Base-by-base conservation (phyloP, 345 rosid genomes). In the Pistacia vera region DNA sequence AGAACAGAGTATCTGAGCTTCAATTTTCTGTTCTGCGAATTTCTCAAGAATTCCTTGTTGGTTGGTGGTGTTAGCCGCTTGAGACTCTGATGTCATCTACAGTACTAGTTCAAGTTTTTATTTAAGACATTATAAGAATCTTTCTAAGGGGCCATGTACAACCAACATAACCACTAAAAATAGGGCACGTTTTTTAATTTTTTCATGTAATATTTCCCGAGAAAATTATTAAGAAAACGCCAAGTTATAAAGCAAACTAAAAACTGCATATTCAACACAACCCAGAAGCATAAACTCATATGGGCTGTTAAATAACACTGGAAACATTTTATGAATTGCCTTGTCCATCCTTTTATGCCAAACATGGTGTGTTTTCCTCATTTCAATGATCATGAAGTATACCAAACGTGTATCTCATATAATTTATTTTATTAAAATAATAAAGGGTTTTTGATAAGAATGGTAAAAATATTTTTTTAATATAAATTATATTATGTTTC, bases 11-110 rank as follows among this genome's bases (percentile, higher is more conserved):
- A 38, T 38, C 3, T 38, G 41, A 38, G 3, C 41, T 38, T 38
- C 6, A 17, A 49, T 54, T 54, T 17, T 5, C 35, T 22, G 38
- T n/a, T n/a, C 46, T 63, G 36, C 44, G 30, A 18, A 35, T 33
- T 63, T 65, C 17, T 30, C 44, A 33, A 68, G 17, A 28, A 51
- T 68, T 17, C 16, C 25, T 6, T 51, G 60, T 30, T 68, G 72
- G 28, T 54, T 68, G 72, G 48, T 55, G 28, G 33, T 70, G 52
- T 12, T 55, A n/a, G 55, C 70, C 70, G 11, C 70, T 5, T 44
- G 11, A 25, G 30, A 6, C 25, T 46, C 54, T 66, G 16, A 66
- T 20, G 70, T 66, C 52, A 66, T 66, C 55, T 41, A 38, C 52
- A 41, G 69, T 10, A 8, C 5, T 54, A 22, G 22, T 22, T n/a